Evolutionary conservation across 108 stramenopile species (phyloP).

Genomic region (Cyclotella cryptica): DNA sequence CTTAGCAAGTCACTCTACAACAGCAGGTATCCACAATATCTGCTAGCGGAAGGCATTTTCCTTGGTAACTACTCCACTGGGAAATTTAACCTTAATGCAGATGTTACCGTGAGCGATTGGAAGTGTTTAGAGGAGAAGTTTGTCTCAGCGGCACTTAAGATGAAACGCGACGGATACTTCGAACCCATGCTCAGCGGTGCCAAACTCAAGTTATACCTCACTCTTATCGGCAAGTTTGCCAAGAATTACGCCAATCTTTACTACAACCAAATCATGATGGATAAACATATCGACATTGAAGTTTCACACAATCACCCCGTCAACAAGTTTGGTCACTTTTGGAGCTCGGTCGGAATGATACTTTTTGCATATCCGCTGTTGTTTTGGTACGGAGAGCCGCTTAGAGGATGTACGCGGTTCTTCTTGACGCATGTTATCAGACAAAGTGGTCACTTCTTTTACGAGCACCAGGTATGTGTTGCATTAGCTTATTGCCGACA

Average conservation of each 20-base stretch:
- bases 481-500: too few relatives aligned
- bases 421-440: slow-evolving; percentile 59
- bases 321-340: slow-evolving; percentile 67
- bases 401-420: slow-evolving; percentile 57
- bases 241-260: slow-evolving; percentile 44
- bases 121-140: slow-evolving; percentile 48
- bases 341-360: slow-evolving; percentile 60
- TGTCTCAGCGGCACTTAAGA: slow-evolving; percentile 53
- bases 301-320: slow-evolving; percentile 66
- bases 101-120: slow-evolving; percentile 44
- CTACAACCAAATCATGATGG: slow-evolving; percentile 59
- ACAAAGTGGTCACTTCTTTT: slow-evolving; percentile 63
- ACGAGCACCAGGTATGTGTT: slow-evolving; percentile 54
- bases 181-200: slow-evolving; percentile 35
- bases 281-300: slow-evolving; percentile 67
- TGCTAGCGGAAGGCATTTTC: slow-evolving; percentile 59
- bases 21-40: slow-evolving; percentile 61
- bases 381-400: slow-evolving; percentile 52
- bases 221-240: slow-evolving; percentile 37
- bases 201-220: slow-evolving; percentile 24
- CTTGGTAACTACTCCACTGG: slow-evolving; percentile 69
- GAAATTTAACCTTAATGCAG: slow-evolving; percentile 62
- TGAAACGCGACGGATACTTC: slow-evolving; percentile 61
- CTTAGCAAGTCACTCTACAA: slow-evolving; percentile 57
- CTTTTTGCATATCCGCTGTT: slow-evolving; percentile 57